These are phyloP conservation scores for Ascochyta viciae-villosae DNA, from an alignment of 2,329 filamentous ascomycete genomes.

Conservation along the genomic window DNA sequence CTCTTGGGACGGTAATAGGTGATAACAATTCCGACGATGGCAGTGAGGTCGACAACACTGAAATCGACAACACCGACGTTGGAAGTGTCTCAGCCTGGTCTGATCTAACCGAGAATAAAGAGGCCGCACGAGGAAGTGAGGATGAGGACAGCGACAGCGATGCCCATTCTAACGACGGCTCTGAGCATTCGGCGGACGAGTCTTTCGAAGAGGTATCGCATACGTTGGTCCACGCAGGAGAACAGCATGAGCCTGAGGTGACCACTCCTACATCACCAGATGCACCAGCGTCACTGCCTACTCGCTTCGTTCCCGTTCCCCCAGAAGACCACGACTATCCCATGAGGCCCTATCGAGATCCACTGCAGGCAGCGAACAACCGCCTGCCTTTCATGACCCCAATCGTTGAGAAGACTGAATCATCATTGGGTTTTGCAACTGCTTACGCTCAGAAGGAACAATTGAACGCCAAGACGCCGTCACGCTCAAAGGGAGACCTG, in stretches of 20 bases:
- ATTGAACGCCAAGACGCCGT: constrained; percentile 78
- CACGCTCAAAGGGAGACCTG: constrained; percentile 59
- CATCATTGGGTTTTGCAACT: constrained; percentile 69
- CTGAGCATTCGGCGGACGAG: constrained; percentile 44
- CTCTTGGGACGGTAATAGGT: constrained; percentile 47
- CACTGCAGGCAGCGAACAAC: constrained; percentile 82
- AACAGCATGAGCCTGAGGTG: constrained; percentile 49
- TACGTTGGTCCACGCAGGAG: constrained; percentile 34
- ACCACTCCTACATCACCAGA: constrained; percentile 58
- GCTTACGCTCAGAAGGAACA: constrained; percentile 62
- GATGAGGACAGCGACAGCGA: constrained; percentile 37
- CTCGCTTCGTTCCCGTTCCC: constrained; percentile 77
- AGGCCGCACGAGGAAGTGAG: constrained; percentile 61
- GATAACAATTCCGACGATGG: constrained; percentile 54
- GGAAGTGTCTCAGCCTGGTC: constrained; percentile 80
- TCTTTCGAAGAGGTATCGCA: constrained; percentile 44
- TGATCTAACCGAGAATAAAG: constrained; percentile 78
- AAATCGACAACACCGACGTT: constrained; percentile 46
- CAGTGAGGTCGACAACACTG: constrained; percentile 29
- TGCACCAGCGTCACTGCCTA: constrained; percentile 50
- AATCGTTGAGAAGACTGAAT: constrained; percentile 94
- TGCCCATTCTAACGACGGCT: constrained; percentile 48
- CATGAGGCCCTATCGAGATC: constrained; percentile 80
- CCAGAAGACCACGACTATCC: constrained; percentile 88
- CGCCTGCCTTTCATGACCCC: constrained; percentile 98